A percentile compares a stretch with the other conserved stretches of the same genome.
phyloP scores from a whole-genome alignment of 768 basidiomycete genomes.

The Tricholoma bakamatsutake region DNA sequence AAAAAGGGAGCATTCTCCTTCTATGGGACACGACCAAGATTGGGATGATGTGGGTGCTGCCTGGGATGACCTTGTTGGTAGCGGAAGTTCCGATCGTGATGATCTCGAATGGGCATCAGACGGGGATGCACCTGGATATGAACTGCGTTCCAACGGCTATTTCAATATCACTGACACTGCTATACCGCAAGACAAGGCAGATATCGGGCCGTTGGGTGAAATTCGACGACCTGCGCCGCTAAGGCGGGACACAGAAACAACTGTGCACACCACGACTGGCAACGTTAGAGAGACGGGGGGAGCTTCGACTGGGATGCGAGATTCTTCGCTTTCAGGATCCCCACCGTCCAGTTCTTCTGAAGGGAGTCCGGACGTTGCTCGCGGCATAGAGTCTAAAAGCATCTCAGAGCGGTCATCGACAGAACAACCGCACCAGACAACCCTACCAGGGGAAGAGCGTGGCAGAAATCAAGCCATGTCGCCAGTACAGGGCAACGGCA shows the following conservation, averaged over 20 bases:
- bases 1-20: constrained; percentile 34
- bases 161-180: constrained; percentile 2
- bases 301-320: constrained; percentile 11
- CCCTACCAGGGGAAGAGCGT: constrained; percentile 27
- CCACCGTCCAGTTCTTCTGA: constrained; percentile 43
- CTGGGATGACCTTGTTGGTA: constrained; percentile 44
- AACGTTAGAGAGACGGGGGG: constrained; percentile 16
- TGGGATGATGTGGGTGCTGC: constrained; percentile 51
- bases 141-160: constrained; percentile 12
- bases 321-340: constrained; percentile 18
- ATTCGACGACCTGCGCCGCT: constrained; percentile 5
- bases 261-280: neutral
- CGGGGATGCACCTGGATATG: constrained; percentile 26
- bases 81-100: constrained; percentile 27
- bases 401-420: constrained; percentile 1
- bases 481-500: constrained; percentile 46
- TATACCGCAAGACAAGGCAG: constrained; percentile 8
- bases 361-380: constrained; percentile 29
- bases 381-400: constrained; percentile 26
- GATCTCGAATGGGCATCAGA: constrained; percentile 51
- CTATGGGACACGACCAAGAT: constrained; percentile 25
- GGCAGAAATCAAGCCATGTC: constrained; percentile 51
- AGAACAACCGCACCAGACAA: neutral
- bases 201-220: constrained; percentile 42
- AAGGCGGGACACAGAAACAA: constrained; percentile 4